Evolutionary conservation across 2,329 filamentous ascomycete species (phyloP).

Genomic region (Trichoderma harzianum): DNA sequence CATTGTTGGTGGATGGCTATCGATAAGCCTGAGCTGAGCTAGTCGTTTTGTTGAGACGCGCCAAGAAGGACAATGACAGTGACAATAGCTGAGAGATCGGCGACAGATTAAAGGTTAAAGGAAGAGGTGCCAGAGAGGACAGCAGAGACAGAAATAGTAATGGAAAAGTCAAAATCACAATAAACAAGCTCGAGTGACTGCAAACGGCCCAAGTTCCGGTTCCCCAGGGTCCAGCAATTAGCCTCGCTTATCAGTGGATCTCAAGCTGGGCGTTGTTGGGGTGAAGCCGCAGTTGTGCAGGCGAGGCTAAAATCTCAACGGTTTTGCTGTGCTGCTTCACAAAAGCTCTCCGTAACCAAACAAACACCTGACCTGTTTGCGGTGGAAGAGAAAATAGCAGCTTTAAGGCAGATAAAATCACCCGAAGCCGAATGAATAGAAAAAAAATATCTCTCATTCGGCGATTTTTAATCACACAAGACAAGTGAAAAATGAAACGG

Average conservation of each 20-base stretch:
- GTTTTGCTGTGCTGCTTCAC: not conserved
- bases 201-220: not conserved
- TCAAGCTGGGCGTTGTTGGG: constrained; percentile 3
- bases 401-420: not conserved
- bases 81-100: not conserved
- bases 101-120: not conserved
- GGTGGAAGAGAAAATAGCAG: not conserved
- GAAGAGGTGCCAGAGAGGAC: not conserved
- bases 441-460: not conserved
- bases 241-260: constrained; percentile 15
- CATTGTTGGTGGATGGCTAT: constrained; percentile 12
- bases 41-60: not conserved
- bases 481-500: not conserved
- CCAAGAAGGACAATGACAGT: not conserved
- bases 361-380: not conserved
- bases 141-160: not conserved
- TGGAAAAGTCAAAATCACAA: not conserved
- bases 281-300: not conserved
- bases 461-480: not conserved
- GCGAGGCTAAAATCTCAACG: not conserved
- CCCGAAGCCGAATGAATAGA: not conserved
- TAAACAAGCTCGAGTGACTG: not conserved
- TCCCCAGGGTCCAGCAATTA: constrained; percentile 6
- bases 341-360: not conserved
- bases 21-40: not conserved